A percentile compares a stretch with the other conserved stretches of the same genome.
Evolutionary conservation across 331 rosid species (phyloP).

Genomic region (Acacia pycnantha): DNA sequence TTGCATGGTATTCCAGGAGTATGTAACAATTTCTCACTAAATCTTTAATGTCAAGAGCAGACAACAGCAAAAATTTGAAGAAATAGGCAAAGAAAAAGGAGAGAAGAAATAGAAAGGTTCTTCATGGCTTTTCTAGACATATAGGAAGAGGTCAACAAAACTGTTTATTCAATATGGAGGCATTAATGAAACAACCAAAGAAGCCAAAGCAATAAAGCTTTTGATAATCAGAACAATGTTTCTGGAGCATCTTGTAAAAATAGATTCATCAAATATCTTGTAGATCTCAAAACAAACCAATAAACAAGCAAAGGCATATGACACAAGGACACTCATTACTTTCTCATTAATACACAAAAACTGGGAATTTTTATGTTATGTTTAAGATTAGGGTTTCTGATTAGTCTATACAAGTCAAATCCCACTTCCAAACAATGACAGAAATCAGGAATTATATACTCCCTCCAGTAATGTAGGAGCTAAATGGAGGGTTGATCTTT

Average conservation of each 20-base stretch:
- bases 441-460: not conserved
- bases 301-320: not conserved
- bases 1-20: not conserved
- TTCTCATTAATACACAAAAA: not conserved
- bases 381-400: not conserved
- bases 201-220: conserved; percentile 9
- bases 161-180: not conserved
- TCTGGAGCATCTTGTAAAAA: not conserved
- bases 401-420: not conserved
- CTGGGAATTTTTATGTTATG: not conserved
- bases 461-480: too few species aligned
- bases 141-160: conserved; percentile 1
- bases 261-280: not conserved
- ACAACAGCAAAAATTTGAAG: not conserved
- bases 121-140: conserved; percentile 8
- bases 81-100: too few species aligned
- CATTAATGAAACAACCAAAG: conserved; percentile 6
- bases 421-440: not conserved
- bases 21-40: not conserved
- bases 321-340: not conserved
- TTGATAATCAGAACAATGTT: not conserved
- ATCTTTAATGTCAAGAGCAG: not conserved
- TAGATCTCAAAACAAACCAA: not conserved
- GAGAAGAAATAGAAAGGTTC: not conserved
- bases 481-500: too few species aligned